Base-by-base conservation (phyloP, 2,329 filamentous ascomycete genomes). In the Fusarium duplospermum region DNA sequence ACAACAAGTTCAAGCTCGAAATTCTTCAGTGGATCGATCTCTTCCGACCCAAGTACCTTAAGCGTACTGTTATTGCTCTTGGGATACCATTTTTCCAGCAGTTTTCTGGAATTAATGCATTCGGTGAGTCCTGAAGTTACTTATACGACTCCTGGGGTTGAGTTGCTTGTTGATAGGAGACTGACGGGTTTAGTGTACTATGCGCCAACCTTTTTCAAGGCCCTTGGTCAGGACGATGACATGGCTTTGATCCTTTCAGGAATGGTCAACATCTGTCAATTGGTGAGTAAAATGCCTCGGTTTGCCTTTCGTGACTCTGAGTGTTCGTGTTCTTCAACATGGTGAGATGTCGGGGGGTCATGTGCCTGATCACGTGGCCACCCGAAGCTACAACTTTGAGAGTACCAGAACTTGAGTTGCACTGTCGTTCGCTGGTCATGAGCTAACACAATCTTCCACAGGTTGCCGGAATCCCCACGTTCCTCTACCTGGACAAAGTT, bases 21-120 rank as follows among this genome's bases (percentile, higher is more conserved):
- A 35, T 87, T 2, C 78, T 79, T 2, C 79, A 82, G 4, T 87
- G 87, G 87, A 63, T 77, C 1, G 86, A 88, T 69, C 83, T 86
- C 61, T 87, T 89, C 81, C 81, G 78, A 27, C 80, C 80, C 13
- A 84, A 84, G 38, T 85, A 82, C 70, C 83, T 84, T 77, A 81
- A 82, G 77, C 81, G 86, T 62, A 86, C 83, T 0, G 62, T 78
- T 7, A 69, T 60, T 2, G 54, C 54, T 36, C 54, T 58, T 35
- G 54, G 54, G 14, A 58, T 58, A 5, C 54, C 54, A 0, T 58
- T 58, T 36, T 58, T 58, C 5, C 54, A 58, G 3, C 54, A 58
- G 9, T 58, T 58, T 8, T 11, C 7, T 14, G 54, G 54, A 58
- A 58, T 58, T 3, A 58, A 58, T 16, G 54, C 54, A 13, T 58